Evolutionary conservation across 208 protist genomes (phyloP), one percentile per base, ranked within the genome.

Genomic region (Crithidia brevicula): DNA sequence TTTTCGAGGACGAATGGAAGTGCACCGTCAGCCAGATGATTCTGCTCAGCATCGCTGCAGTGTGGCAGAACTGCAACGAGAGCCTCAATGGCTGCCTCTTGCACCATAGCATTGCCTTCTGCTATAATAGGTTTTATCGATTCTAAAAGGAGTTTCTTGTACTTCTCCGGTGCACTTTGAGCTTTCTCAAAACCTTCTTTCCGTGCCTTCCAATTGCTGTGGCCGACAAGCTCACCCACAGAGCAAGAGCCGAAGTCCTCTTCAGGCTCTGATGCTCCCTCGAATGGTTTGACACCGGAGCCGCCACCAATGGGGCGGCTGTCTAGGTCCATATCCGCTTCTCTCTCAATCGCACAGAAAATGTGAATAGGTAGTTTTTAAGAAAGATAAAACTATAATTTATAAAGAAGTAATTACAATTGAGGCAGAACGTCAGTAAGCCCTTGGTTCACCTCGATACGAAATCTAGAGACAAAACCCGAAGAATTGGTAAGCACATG

Each of bases 161-260:
- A 25, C 13, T 56, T 50, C 13, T 28, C 43, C 1, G 87, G 83
- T 34, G 74, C 63, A 16, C 56, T 47, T 7, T 77, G 64, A 4
- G 94, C 52, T 13, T 61, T 64, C n/a, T 89, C 82, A 53, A 83
- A 93, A 0, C 81, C 91, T 25, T 78, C 66, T 34, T 88, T 88
- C 0, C 91, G 74, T 0, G 85, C 91, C 56, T 92, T 93, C 89
- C 91, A 96, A 70, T 88, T 90, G 47, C 52, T 72, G 66, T 93
- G 81, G 1, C 27, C 22, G 2, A 96, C 62, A 20, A 92, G 61
- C 34, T 86, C 54, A 16, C 83, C 72, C 8, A 93, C 40, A 8
- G 77, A 46, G 2, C 83, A 70, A 8, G 54, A 64, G 22, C 63
- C 79, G 47, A 94, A 94, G 65, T 91, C 77, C 15, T 94, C 84